These are phyloP conservation scores for Termitomyces sp. DNA, from an alignment of 768 basidiomycete genomes.

Conservation along the genomic window DNA sequence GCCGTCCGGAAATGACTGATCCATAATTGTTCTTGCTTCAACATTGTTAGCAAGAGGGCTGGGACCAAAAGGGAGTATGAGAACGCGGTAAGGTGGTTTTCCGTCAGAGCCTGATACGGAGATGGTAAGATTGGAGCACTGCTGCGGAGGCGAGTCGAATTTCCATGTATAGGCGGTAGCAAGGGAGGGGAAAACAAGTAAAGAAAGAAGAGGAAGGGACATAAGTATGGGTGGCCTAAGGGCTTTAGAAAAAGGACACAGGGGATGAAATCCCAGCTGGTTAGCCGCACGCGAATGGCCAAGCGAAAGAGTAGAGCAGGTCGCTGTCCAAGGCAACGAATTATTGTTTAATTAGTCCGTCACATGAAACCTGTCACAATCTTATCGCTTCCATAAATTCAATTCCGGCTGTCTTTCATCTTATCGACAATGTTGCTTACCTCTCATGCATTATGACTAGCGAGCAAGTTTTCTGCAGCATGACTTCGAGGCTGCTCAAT, in stretches of 20 bases:
- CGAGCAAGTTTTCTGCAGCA: not conserved
- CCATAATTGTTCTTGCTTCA: conserved; percentile 60
- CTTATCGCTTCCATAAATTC: not conserved
- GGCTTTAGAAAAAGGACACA: not conserved
- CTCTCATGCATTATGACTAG: too few relatives aligned
- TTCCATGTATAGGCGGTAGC: conserved; percentile 40
- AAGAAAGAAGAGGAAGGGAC: conserved; percentile 14
- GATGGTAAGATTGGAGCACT: conserved; percentile 63
- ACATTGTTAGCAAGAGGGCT: conserved; percentile 53
- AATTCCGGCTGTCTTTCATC: not conserved
- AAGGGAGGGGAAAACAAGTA: conserved; percentile 23
- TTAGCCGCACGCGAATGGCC: not conserved
- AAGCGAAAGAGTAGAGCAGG: conserved; percentile 5
- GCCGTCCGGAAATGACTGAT: conserved; percentile 43
- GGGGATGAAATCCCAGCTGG: not conserved
- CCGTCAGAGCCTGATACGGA: conserved; percentile 51
- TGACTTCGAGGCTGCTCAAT: not conserved
- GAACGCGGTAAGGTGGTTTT: conserved; percentile 58
- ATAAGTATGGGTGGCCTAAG: conserved; percentile 10
- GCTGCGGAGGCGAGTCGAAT: conserved; percentile 44
- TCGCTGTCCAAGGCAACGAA: not conserved
- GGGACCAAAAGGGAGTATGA: conserved; percentile 65
- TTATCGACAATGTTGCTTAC: not conserved
- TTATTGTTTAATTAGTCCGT: not conserved
- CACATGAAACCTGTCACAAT: conserved; percentile 2